Percentiles rank a stretch among this genome's conserved stretches.
These are phyloP conservation scores for Stephania japonica DNA, from an alignment of 164 flowering plant genomes.

Conservation along the genomic window DNA sequence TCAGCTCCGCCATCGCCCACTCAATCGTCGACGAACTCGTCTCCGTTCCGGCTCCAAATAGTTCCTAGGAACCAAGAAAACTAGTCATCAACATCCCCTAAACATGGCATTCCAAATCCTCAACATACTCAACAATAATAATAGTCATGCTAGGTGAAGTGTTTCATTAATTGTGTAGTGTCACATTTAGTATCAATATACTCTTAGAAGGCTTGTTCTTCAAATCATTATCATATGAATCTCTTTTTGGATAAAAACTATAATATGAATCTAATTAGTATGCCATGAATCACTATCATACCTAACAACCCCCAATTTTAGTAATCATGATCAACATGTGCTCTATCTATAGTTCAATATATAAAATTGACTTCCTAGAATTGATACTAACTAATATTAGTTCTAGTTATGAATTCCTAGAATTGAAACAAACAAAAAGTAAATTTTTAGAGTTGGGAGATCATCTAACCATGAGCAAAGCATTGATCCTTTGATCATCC, in stretches of 20 bases:
- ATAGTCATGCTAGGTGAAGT: too few relatives aligned
- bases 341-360: neutral
- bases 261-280: neutral
- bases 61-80: constrained; percentile 15
- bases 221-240: too few relatives aligned
- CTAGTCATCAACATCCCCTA: neutral
- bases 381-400: too few relatives aligned
- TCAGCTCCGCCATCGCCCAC: constrained; percentile 28
- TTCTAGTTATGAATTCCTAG: too few relatives aligned
- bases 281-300: neutral
- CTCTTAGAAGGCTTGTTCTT: too few relatives aligned
- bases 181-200: too few relatives aligned
- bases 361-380: too few relatives aligned
- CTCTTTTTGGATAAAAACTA: too few relatives aligned
- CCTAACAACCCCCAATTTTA: neutral
- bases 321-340: neutral
- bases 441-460: neutral
- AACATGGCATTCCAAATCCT: too few relatives aligned
- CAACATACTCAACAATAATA: too few relatives aligned
- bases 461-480: constrained; percentile 19
- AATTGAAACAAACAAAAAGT: neutral
- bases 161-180: too few relatives aligned
- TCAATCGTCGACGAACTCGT: constrained; percentile 22
- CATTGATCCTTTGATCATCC: constrained; percentile 20
- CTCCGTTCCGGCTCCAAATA: constrained; percentile 23